Evolutionary conservation across 2,329 filamentous ascomycete genomes (phyloP).

Genomic region (Fusarium piperis): DNA sequence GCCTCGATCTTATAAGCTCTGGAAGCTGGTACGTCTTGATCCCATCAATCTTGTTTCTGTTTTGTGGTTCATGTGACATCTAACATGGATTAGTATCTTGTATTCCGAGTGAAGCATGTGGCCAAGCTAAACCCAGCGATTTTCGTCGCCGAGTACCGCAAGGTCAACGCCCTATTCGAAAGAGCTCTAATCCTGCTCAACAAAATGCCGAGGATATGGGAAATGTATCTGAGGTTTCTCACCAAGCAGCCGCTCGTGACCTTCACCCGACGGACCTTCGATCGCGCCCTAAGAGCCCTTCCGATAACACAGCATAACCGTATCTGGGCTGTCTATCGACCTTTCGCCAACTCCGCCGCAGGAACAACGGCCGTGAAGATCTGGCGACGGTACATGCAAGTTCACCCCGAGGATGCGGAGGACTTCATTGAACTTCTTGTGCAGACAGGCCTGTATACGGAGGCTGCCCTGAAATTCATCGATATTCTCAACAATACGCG

Average conservation of each 20-base stretch:
- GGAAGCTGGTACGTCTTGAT: constrained; percentile 77
- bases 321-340: constrained; percentile 91
- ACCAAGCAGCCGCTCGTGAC: constrained; percentile 93
- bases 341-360: constrained; percentile 90
- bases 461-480: constrained; percentile 92
- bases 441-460: constrained; percentile 84
- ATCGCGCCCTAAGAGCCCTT: constrained; percentile 88
- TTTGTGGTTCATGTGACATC: not conserved
- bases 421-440: constrained; percentile 93
- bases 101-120: constrained; percentile 84
- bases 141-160: constrained; percentile 83
- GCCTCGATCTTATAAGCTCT: constrained; percentile 95
- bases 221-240: constrained; percentile 93
- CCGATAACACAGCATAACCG: constrained; percentile 95
- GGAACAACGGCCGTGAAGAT: constrained; percentile 92
- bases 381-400: constrained; percentile 96
- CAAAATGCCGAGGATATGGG: constrained; percentile 99
- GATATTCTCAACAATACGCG: constrained; percentile 88
- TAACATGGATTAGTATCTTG: constrained; percentile 72
- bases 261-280: constrained; percentile 85
- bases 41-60: not conserved
- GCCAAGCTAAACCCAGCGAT: constrained; percentile 83
- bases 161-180: constrained; percentile 96
- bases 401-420: constrained; percentile 93
- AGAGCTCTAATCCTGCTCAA: constrained; percentile 91